Percentiles rank a stretch among this genome's conserved stretches.
Evolutionary conservation across 495 filamentous ascomycete genomes (phyloP).

Genomic region (Talaromyces liani): DNA sequence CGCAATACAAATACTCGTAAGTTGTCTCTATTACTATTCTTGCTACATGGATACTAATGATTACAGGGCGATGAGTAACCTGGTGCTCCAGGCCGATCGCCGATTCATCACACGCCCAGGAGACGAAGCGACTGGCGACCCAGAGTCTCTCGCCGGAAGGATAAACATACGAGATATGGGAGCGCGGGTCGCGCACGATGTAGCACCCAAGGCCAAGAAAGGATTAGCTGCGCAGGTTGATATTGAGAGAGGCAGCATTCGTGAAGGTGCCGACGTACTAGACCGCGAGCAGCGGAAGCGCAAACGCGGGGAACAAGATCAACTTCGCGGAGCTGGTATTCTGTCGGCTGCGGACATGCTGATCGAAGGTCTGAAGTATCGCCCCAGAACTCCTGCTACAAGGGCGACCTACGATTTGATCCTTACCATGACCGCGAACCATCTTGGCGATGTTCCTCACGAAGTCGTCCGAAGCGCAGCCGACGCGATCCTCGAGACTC

Average conservation of each 20-base stretch:
- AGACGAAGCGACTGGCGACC: slow-evolving; percentile 94
- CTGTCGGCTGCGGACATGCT: slow-evolving; percentile 78
- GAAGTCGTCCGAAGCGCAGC: slow-evolving; percentile 92
- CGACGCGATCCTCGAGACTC: slow-evolving; percentile 80
- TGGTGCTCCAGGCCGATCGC: slow-evolving; percentile 99
- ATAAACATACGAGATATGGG: slow-evolving; percentile 95
- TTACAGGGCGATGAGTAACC: slow-evolving; percentile 88
- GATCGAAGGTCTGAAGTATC: slow-evolving; percentile 79
- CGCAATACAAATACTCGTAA: slow-evolving; percentile 94
- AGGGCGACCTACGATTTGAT: slow-evolving; percentile 95
- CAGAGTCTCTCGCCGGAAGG: slow-evolving; percentile 90
- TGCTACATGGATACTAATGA: not conserved
- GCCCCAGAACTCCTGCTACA: slow-evolving; percentile 85
- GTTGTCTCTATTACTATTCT: not conserved
- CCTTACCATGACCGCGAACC: slow-evolving; percentile 76
- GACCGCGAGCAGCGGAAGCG: slow-evolving; percentile 82
- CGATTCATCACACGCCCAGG: slow-evolving; percentile 86
- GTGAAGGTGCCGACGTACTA: slow-evolving; percentile 81
- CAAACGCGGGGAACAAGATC: slow-evolving; percentile 65
- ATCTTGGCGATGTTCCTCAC: slow-evolving; percentile 88
- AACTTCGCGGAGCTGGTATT: slow-evolving; percentile 69
- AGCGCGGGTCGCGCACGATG: slow-evolving; percentile 66
- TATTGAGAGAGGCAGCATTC: slow-evolving; percentile 69
- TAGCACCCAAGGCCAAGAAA: slow-evolving; percentile 70
- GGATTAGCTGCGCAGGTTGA: slow-evolving; percentile 54